Evolutionary conservation across 2,329 filamentous ascomycete species (phyloP).

Genomic region (Alternaria incomplexa): DNA sequence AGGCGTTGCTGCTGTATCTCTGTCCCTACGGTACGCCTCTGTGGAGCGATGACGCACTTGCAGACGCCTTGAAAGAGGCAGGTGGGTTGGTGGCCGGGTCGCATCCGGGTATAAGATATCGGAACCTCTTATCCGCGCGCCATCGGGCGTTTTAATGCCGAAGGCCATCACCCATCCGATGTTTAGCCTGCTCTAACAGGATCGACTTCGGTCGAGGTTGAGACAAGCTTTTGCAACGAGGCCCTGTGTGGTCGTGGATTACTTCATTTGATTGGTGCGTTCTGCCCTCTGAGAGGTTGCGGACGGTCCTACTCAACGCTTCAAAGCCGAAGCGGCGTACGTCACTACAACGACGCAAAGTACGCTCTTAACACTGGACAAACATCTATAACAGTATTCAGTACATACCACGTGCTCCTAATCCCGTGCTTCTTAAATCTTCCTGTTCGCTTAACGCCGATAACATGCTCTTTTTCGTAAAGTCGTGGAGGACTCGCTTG

Average conservation of each 20-base stretch:
- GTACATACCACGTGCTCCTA: not conserved
- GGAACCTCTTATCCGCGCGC: not conserved
- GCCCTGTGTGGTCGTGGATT: not conserved
- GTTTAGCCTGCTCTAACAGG: not conserved
- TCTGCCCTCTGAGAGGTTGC: not conserved
- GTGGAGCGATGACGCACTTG: conserved; percentile 1
- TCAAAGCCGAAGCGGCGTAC: not conserved
- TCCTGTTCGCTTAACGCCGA: not conserved
- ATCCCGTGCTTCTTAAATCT: not conserved
- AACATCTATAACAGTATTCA: not conserved
- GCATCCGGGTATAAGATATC: conserved; percentile 4
- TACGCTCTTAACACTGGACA: not conserved
- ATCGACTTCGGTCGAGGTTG: not conserved
- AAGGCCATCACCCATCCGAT: not conserved
- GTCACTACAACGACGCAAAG: not conserved
- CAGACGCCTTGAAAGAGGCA: not conserved
- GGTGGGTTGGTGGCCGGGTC: not conserved
- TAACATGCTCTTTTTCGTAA: not conserved
- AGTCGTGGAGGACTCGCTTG: not conserved
- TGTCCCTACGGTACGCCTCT: not conserved
- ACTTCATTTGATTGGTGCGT: not conserved
- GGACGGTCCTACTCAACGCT: not conserved
- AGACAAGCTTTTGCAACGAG: not conserved
- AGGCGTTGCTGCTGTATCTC: not conserved
- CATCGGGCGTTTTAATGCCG: not conserved